Evolutionary conservation across 2,329 filamentous ascomycete species (phyloP).

Genomic region (Cercospora brassicicola): DNA sequence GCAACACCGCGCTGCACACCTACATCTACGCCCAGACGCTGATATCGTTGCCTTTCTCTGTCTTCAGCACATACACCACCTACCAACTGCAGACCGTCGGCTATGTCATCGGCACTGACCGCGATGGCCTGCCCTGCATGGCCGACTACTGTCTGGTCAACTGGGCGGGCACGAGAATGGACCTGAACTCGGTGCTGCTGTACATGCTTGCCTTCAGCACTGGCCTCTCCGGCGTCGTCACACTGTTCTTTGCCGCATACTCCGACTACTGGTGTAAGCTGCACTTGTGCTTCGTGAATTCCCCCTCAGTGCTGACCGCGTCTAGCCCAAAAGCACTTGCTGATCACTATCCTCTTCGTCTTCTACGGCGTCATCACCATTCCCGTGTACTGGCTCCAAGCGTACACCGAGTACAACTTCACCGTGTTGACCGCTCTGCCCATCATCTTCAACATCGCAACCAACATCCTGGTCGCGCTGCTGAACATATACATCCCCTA

Average conservation of each 20-base stretch:
- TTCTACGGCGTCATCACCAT: slow-evolving; percentile 13
- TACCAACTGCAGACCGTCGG: slow-evolving; percentile 18
- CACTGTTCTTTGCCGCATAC: slow-evolving; percentile 17
- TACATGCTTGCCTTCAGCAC: slow-evolving; percentile 18
- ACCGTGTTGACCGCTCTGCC: slow-evolving; percentile 10
- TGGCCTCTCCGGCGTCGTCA: slow-evolving; percentile 13
- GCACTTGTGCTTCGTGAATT: neutral
- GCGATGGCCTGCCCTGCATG: slow-evolving; percentile 7
- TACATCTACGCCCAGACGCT: slow-evolving; percentile 16
- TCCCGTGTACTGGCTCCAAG: slow-evolving; percentile 19
- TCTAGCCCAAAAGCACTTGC: slow-evolving; percentile 15
- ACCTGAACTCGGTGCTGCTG: slow-evolving; percentile 19
- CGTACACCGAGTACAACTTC: slow-evolving; percentile 10
- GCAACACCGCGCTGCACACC: slow-evolving; percentile 18
- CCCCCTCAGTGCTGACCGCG: neutral
- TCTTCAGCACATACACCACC: slow-evolving; percentile 16
- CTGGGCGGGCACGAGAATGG: slow-evolving; percentile 13
- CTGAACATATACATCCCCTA: slow-evolving; percentile 19
- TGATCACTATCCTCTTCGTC: slow-evolving; percentile 14
- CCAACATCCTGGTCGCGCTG: slow-evolving; percentile 16
- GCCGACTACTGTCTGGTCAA: slow-evolving; percentile 17
- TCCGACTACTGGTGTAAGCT: slow-evolving; percentile 20
- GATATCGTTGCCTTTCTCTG: slow-evolving; percentile 18
- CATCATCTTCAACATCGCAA: slow-evolving; percentile 17
- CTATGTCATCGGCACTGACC: slow-evolving; percentile 11